Conservation (phyloP, 345 rosid genomes). For the Sonneratia alba region DNA sequence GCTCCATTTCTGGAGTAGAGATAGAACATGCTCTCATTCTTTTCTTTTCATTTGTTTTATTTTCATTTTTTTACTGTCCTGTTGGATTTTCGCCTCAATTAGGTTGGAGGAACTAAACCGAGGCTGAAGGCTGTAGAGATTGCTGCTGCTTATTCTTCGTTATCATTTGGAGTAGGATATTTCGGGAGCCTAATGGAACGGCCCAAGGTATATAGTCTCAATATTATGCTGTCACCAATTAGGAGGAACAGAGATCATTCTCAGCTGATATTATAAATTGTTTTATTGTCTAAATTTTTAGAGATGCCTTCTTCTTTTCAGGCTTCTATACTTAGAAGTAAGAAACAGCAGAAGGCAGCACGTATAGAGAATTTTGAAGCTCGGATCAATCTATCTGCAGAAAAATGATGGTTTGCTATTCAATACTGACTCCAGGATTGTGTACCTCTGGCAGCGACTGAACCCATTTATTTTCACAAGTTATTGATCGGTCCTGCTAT, state of each 20-base stretch:
- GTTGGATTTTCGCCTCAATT: slow-evolving; percentile 9
- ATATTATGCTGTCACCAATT: background rate
- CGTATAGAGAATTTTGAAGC: slow-evolving; percentile 78
- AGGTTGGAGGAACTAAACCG: slow-evolving; percentile 43
- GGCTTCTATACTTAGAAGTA: slow-evolving; percentile 63
- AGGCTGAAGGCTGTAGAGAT: slow-evolving; percentile 74
- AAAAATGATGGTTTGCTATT: background rate
- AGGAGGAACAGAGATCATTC: background rate
- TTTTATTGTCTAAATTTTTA: background rate
- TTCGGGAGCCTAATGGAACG: slow-evolving; percentile 67
- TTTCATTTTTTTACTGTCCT: background rate
- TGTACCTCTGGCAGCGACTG: background rate
- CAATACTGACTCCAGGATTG: background rate
- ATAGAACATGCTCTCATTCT: background rate
- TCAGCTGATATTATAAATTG: background rate
- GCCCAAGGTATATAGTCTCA: slow-evolving; percentile 58
- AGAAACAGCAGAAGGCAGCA: slow-evolving; percentile 22
- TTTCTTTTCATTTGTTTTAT: background rate
- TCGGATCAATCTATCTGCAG: slow-evolving; percentile 46
- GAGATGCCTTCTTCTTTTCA: slow-evolving; percentile 18
- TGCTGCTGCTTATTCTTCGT: slow-evolving; percentile 74
- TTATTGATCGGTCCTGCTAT: background rate
- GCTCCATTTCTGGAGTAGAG: background rate
- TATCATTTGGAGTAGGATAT: slow-evolving; percentile 86
- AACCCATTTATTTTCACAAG: background rate